A percentile compares a stretch with the other conserved stretches of the same genome.
These are phyloP conservation scores for Veloporphyrellus conicus DNA, from an alignment of 1,284 basidiomycete genomes.

Conservation along the genomic window DNA sequence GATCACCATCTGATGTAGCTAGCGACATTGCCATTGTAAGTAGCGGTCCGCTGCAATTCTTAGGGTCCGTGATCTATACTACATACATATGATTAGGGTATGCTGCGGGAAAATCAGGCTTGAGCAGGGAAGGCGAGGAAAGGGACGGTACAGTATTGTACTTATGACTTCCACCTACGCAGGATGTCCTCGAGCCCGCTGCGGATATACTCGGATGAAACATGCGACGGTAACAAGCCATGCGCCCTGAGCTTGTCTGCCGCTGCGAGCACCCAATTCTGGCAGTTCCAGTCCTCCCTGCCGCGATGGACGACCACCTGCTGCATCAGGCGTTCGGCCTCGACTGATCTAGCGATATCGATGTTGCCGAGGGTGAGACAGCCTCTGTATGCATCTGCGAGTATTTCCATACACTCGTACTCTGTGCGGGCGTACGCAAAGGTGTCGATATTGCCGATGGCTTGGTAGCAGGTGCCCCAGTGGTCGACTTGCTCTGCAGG, in stretches of 20 bases:
- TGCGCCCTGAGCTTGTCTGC: slow-evolving; percentile 23
- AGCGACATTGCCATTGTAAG: too few species aligned
- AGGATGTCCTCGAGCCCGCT: slow-evolving; percentile 27
- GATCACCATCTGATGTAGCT: too few species aligned
- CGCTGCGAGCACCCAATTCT: slow-evolving; percentile 29
- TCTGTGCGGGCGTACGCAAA: slow-evolving; percentile 27
- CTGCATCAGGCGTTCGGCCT: slow-evolving; percentile 21
- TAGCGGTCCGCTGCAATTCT: too few species aligned
- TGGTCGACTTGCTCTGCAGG: slow-evolving; percentile 26
- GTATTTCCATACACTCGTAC: slow-evolving; percentile 33
- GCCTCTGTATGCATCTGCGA: slow-evolving; percentile 26
- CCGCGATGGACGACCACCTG: slow-evolving; percentile 25
- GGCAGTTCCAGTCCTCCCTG: slow-evolving; percentile 33
- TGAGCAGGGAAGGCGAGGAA: not conserved
- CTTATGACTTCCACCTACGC: slow-evolving; percentile 23
- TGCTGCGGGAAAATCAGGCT: slow-evolving; percentile 10
- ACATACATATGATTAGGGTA: not conserved
- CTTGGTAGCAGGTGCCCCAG: slow-evolving; percentile 31
- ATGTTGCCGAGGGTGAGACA: slow-evolving; percentile 27
- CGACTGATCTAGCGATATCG: slow-evolving; percentile 8
- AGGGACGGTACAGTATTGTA: not conserved
- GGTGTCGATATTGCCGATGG: slow-evolving; percentile 29
- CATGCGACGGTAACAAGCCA: slow-evolving; percentile 15
- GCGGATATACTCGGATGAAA: slow-evolving; percentile 21
- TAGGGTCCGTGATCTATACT: not conserved